Percentiles rank a stretch among this genome's conserved stretches.
Evolutionary conservation across 768 basidiomycete species (phyloP).

Genomic region (Lepiota venenata): DNA sequence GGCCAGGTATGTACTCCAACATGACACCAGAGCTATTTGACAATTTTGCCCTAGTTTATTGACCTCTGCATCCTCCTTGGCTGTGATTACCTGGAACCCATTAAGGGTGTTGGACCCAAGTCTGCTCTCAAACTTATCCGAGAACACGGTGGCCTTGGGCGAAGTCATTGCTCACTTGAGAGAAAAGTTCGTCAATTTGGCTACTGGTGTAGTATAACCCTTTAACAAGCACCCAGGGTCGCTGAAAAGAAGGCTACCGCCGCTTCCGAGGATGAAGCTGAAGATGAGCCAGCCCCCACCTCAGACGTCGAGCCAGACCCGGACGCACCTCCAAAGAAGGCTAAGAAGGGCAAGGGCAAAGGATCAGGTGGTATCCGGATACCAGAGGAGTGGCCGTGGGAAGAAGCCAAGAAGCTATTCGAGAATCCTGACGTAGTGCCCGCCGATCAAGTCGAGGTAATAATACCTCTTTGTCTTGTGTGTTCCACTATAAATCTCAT

Average conservation of each 20-base stretch:
- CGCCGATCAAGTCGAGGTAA: constrained; percentile 85
- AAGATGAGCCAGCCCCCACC: constrained; percentile 14
- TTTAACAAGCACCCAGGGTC: constrained; percentile 27
- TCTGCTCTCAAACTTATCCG: constrained; percentile 89
- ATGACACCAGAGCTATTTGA: neutral
- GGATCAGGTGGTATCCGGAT: constrained; percentile 76
- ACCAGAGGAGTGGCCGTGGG: constrained; percentile 97
- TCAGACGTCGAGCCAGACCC: constrained; percentile 17
- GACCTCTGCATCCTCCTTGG: constrained; percentile 96
- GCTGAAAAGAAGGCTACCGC: constrained; percentile 39
- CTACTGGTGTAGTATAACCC: neutral
- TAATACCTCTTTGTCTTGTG: constrained; percentile 27
- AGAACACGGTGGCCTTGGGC: constrained; percentile 71
- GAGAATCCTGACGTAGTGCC: constrained; percentile 86
- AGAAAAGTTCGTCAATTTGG: constrained; percentile 52
- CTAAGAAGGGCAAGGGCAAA: constrained; percentile 51
- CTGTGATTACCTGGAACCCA: constrained; percentile 99
- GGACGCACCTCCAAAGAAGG: constrained; percentile 34
- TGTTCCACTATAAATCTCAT: neutral
- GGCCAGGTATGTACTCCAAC: constrained; percentile 52
- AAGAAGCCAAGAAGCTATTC: constrained; percentile 91
- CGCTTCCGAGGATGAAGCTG: constrained; percentile 27
- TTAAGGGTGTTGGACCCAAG: constrained; percentile 94
- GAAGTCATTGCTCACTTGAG: constrained; percentile 75
- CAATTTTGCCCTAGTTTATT: constrained; percentile 64